phyloP scores from a whole-genome alignment of 2,329 filamentous ascomycete genomes.

The Aspergillus flavus region DNA sequence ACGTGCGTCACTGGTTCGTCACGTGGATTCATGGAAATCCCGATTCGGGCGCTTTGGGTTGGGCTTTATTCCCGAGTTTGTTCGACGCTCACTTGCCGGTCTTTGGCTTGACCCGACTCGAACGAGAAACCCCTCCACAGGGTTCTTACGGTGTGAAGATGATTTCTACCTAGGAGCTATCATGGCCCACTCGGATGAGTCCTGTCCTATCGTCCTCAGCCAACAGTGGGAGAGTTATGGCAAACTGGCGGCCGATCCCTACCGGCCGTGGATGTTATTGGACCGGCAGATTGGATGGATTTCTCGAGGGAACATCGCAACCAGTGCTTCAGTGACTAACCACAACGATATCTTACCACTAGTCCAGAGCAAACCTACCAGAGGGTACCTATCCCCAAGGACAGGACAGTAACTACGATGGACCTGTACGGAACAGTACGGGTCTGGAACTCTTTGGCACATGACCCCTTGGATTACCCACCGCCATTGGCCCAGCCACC shows the following conservation, averaged over 20 bases:
- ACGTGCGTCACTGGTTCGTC: not conserved
- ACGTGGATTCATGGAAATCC: not conserved
- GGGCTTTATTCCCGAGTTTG: not conserved
- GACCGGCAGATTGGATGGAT: not conserved
- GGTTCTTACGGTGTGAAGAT: not conserved
- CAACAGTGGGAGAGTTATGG: not conserved
- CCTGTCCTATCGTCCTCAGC: not conserved
- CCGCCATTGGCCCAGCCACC: conserved; percentile 14
- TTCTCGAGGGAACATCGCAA: not conserved
- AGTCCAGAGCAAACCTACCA: not conserved
- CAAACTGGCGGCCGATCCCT: conserved; percentile 1
- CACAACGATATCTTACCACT: not conserved
- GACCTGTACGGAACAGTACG: conserved; percentile 12
- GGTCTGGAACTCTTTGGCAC: conserved; percentile 7
- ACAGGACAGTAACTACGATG: conserved; percentile 12
- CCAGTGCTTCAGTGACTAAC: conserved; percentile 1
- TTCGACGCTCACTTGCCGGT: not conserved
- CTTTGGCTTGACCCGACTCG: not conserved
- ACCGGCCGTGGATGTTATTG: not conserved
- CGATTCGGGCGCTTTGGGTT: not conserved
- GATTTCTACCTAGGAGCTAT: not conserved
- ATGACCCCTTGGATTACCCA: conserved; percentile 6
- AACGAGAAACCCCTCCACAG: not conserved
- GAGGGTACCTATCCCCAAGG: not conserved
- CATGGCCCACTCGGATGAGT: not conserved